Conservation (phyloP, 2,329 filamentous ascomycete genomes). For the Camillea tinctor region DNA sequence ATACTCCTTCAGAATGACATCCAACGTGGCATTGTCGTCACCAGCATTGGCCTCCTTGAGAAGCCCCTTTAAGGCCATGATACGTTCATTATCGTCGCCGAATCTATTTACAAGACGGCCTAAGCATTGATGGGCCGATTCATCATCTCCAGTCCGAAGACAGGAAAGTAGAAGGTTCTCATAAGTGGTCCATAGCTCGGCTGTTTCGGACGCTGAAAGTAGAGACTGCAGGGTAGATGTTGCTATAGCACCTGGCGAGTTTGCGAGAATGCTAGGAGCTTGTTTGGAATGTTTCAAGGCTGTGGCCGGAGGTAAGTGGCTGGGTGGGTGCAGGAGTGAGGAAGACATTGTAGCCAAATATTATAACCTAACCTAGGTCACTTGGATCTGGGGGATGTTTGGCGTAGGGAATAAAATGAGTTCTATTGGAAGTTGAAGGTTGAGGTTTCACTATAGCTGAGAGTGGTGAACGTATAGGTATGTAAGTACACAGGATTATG, state of each 20-base stretch:
- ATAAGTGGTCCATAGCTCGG: conserved; percentile 80
- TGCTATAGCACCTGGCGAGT: conserved; percentile 52
- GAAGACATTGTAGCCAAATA: conserved; percentile 24
- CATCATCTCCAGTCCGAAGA: conserved; percentile 79
- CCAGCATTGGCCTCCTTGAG: conserved; percentile 80
- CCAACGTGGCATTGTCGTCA: conserved; percentile 63
- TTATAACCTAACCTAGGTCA: no score
- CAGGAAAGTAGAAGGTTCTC: conserved; percentile 86
- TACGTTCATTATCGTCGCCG: conserved; percentile 77
- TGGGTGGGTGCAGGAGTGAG: conserved; percentile 55
- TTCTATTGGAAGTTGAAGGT: no score
- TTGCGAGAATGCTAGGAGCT: conserved; percentile 56
- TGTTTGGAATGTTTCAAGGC: conserved; percentile 60
- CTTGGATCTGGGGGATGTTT: no score
- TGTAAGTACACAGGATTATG: no score
- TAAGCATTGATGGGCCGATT: conserved; percentile 72
- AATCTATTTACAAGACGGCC: conserved; percentile 77
- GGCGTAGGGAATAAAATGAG: no score
- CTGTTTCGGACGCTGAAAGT: conserved; percentile 62
- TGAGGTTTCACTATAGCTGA: no score
- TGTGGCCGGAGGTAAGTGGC: conserved; percentile 54
- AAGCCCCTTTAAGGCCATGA: conserved; percentile 79
- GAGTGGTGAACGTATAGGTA: no score
- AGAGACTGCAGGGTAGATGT: conserved; percentile 54
- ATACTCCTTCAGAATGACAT: conserved; percentile 73